Percentiles rank a stretch among this genome's conserved stretches.
Evolutionary conservation across 2,329 filamentous ascomycete species (phyloP).

Genomic region (Pseudofabraea citricarpa): DNA sequence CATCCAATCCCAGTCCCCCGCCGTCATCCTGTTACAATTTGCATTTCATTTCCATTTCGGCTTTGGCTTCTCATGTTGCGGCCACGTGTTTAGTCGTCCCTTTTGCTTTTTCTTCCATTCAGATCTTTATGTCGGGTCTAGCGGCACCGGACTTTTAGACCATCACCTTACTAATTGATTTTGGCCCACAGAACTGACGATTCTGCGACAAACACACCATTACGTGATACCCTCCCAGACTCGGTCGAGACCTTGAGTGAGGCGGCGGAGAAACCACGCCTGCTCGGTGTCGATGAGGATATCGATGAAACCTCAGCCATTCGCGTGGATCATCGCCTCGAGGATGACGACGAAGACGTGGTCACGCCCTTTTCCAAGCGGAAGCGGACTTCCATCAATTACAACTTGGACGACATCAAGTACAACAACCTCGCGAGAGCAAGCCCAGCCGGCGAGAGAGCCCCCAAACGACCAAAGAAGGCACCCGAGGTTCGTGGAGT

Average conservation of each 20-base stretch:
- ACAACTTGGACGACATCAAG: constrained; percentile 44
- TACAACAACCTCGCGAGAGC: constrained; percentile 14
- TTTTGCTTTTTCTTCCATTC: background rate
- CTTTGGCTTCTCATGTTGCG: background rate
- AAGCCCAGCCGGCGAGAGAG: constrained; percentile 13
- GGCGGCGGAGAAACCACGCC: background rate
- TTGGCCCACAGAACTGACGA: constrained; percentile 9
- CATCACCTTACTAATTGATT: constrained; percentile 4
- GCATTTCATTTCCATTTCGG: background rate
- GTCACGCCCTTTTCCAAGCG: constrained; percentile 46
- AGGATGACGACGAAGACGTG: constrained; percentile 30
- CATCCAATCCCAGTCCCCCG: constrained; percentile 8
- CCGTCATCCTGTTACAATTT: constrained; percentile 1
- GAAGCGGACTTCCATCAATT: constrained; percentile 47
- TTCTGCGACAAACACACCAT: constrained; percentile 11
- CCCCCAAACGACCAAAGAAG: constrained; percentile 17
- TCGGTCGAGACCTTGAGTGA: background rate
- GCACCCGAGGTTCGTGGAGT: constrained; percentile 21
- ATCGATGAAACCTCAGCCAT: constrained; percentile 13
- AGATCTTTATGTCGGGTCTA: too few relatives aligned
- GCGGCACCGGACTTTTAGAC: too few relatives aligned
- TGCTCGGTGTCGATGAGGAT: constrained; percentile 2
- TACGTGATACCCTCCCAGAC: constrained; percentile 9
- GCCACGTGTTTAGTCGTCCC: background rate
- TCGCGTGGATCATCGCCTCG: constrained; percentile 13